Evolutionary conservation across 495 filamentous ascomycete genomes (phyloP).

Genomic region (Achaetomiella virescens): DNA sequence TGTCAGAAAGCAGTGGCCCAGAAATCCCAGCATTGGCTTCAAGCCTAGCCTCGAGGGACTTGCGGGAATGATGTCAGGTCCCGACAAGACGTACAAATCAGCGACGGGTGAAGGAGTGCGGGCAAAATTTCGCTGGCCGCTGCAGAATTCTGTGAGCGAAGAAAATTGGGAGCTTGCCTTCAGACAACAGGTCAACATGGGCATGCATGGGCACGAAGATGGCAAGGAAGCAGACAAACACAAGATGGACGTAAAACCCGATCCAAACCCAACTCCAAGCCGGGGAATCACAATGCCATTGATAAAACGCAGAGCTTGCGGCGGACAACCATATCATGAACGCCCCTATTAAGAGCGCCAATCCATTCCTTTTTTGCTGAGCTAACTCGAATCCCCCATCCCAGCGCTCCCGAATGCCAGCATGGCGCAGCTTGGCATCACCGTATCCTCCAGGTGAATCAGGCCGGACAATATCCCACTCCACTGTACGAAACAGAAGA

Average conservation of each 20-base stretch:
- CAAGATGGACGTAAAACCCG: background rate
- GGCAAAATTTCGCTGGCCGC: no score
- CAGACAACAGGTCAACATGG: no score
- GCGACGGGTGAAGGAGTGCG: no score
- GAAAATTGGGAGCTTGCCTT: no score
- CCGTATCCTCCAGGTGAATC: constrained; percentile 12
- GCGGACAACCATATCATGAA: constrained; percentile 15
- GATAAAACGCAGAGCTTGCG: constrained; percentile 12
- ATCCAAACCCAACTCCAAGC: constrained; percentile 9
- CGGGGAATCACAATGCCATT: constrained; percentile 14
- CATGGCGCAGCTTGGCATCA: constrained; percentile 9
- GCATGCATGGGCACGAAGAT: no score
- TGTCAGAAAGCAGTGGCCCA: no score
- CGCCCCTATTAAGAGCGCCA: constrained; percentile 11
- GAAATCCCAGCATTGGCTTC: no score
- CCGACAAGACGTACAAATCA: no score
- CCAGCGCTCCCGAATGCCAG: constrained; percentile 17
- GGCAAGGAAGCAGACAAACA: background rate
- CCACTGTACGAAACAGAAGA: constrained; percentile 20
- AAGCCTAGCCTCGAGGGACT: no score
- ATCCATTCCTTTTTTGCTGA: constrained; percentile 25
- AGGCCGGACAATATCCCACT: constrained; percentile 14
- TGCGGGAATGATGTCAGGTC: no score
- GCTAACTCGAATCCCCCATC: constrained; percentile 19
- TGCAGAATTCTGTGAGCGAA: no score